Base-by-base conservation (phyloP, 2,329 filamentous ascomycete species). In the Calonectria naviculata region DNA sequence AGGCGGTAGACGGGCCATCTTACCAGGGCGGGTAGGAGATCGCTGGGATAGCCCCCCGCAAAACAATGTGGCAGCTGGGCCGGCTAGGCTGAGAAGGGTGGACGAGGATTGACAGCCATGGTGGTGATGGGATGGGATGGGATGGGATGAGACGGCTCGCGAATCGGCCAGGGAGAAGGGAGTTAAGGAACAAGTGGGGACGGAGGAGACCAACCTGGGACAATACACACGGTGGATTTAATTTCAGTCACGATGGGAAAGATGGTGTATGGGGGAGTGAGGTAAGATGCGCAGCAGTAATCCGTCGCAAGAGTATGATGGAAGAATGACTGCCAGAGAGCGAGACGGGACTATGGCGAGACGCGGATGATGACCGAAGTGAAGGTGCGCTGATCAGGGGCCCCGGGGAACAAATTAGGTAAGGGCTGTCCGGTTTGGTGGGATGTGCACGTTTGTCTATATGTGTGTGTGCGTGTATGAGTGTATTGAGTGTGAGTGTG, bases 301-400 rank as follows among this genome's bases (percentile, higher is more conserved):
- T 58, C 52, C 52, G 52, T 36, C 31, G 19, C 7, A n/a, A 38
- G 34, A 24, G 52, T 26, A 52, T 46, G 56, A 38, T n/a, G 49
- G 13, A 24, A 28, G n/a, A 28, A 63, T 28, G 34, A 24, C 31
- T 63, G 21, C 44, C 47, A 36, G 42, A 36, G 34, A 34, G 49
- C 34, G 60, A 63, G 58, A 67, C 68, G 62, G 56, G 61, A 65
- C 62, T 66, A 19, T 26, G 52, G 38, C 41, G 24, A 58, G 62
- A 71, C 65, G 69, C 74, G 75, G 75, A 78, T 75, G 67, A 61
- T 71, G 75, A 42, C 75, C 75, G 75, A 78, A 60, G 74, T 67
- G 65, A 71, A 63, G 70, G 71, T 67, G 67, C 21, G 64, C 34
- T 73, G 66, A 71, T 67, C 66, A 70, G 69, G 74, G 67, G 69